phyloP scores from a whole-genome alignment of 257 asterid genomes.

The Lycium ferocissimum region DNA sequence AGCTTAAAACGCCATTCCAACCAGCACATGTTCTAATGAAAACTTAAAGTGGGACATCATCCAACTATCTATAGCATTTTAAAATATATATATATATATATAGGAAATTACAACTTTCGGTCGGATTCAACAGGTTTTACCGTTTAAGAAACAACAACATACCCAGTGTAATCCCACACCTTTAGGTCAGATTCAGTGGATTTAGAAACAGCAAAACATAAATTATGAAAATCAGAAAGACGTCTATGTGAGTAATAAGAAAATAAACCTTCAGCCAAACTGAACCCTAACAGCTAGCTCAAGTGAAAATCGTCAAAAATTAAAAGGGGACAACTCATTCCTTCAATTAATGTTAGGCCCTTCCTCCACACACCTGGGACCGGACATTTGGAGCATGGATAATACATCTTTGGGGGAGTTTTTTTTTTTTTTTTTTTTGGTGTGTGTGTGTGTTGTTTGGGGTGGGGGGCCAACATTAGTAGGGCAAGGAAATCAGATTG shows the following conservation, averaged over 20 bases:
- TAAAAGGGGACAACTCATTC: background rate
- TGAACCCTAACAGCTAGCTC: background rate
- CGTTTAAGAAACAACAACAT: background rate
- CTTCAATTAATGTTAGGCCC: background rate
- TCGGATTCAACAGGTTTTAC: background rate
- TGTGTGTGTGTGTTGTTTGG: too few relatives aligned
- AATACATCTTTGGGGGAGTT: background rate
- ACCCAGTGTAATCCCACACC: too few relatives aligned
- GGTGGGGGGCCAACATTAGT: background rate
- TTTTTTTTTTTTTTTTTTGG: background rate
- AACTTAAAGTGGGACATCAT: background rate
- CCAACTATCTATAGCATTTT: background rate
- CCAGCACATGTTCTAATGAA: background rate
- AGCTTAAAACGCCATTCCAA: background rate
- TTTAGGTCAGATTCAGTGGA: conserved; percentile 8
- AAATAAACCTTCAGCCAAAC: background rate
- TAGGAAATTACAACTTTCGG: background rate
- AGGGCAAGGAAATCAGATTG: background rate
- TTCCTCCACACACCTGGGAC: background rate
- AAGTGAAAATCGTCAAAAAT: background rate
- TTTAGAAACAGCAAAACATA: background rate
- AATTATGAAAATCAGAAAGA: background rate
- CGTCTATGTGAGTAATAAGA: background rate
- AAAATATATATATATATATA: background rate
- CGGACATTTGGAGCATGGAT: background rate